Evolutionary conservation across 257 asterid genomes (phyloP), one percentile per base, ranked within the genome.

Genomic region (Parsonsia alboflavescens): DNA sequence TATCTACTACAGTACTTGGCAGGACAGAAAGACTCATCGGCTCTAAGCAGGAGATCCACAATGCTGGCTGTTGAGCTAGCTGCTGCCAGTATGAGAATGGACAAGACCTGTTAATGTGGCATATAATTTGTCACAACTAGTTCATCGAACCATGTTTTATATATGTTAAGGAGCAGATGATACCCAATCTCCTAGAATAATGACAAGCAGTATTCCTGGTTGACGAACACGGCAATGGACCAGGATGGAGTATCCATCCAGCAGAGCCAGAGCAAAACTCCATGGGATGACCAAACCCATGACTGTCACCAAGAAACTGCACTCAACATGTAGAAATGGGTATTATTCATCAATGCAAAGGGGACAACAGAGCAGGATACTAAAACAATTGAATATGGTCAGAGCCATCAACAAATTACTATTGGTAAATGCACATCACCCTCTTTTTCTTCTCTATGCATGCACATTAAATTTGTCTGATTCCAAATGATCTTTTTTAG

Each of bases 241-340:
- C 57, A 86, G 73, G 77, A 92, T 79, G 67, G 88, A 85, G 85
- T 86, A 90, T 71, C 86, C 86, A 75, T 90, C 93, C 3, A 90
- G 87, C 70, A 89, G 67, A 6, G 91, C 96, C 62, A 92, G 74
- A 73, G 97, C 86, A 70, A 84, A 75, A 75, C 97, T 91, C 97
- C 97, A 91, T 22, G 97, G 96, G 72, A 91, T 85, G 64, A 83
- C 89, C 76, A 90, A 82, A 30, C 97, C 96, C 97, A 86, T 90
- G 77, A 87, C 83, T 68, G 89, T 88, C 53, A 88, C 91, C 83
- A 87, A 78, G 82, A 88, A 87, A 79, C 96, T 91, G 92, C 39
- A 63, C n/a, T 62, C 36, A 10, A 49, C 68, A 58, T 13, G 52
- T 12, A 62, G 22, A 24, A 58, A 16, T 7, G 44, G 66, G 39